Evolutionary conservation across 1,284 basidiomycete genomes (phyloP).

Genomic region (Sphagnurus paluster): DNA sequence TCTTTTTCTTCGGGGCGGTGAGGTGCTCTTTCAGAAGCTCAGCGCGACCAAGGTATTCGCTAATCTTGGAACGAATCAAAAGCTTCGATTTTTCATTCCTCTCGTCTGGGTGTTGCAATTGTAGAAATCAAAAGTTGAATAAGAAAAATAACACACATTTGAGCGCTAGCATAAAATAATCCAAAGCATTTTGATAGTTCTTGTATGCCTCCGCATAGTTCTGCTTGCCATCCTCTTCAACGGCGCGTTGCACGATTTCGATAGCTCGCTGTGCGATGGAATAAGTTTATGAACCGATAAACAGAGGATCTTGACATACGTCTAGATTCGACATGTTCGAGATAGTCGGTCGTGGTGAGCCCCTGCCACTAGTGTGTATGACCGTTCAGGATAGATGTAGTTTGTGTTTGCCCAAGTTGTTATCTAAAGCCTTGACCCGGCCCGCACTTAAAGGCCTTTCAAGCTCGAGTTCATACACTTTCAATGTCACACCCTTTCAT

Average conservation of each 20-base stretch:
- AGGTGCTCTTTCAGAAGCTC: constrained; percentile 92
- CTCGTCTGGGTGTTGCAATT: constrained; percentile 63
- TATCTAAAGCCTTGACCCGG: constrained; percentile 4
- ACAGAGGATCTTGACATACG: constrained; percentile 5
- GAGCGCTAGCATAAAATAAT: constrained; percentile 95
- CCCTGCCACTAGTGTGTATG: neutral
- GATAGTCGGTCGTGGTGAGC: constrained; percentile 8
- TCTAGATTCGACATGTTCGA: constrained; percentile 18
- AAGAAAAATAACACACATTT: constrained; percentile 44
- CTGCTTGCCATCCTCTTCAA: constrained; percentile 93
- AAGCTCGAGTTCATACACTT: too few relatives aligned
- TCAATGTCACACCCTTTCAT: neutral
- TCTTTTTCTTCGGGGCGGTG: constrained; percentile 55
- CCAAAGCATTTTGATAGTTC: constrained; percentile 91
- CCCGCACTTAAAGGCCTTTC: neutral
- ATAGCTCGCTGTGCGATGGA: constrained; percentile 75
- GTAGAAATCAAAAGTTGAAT: neutral
- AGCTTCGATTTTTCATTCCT: constrained; percentile 94
- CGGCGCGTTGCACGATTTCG: constrained; percentile 92
- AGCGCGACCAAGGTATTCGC: constrained; percentile 90
- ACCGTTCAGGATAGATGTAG: neutral
- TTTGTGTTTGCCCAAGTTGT: constrained; percentile 13
- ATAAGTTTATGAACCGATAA: neutral
- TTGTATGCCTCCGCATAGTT: constrained; percentile 96
- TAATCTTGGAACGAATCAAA: constrained; percentile 88